These are phyloP conservation scores for Debaryomyces robertsiae DNA, from an alignment of 1,139 yeast species.

Conservation along the genomic window DNA sequence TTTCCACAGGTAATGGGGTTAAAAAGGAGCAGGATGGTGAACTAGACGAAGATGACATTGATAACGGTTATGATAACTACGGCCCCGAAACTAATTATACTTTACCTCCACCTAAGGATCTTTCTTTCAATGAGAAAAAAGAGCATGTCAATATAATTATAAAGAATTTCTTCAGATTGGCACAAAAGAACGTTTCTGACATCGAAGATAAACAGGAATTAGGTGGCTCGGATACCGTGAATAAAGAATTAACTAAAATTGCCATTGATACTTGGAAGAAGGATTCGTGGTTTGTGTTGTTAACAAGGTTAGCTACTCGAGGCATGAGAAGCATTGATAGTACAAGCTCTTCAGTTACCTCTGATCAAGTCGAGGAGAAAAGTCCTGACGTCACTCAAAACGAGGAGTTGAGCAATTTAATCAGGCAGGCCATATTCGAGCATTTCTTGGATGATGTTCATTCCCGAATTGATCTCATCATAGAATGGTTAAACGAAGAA, in stretches of 20 bases:
- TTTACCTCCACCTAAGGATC: conserved; percentile 58
- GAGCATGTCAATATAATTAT: conserved; percentile 56
- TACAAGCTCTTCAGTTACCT: conserved; percentile 3
- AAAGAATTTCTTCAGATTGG: conserved; percentile 54
- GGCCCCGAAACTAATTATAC: conserved; percentile 50
- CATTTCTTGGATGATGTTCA: conserved; percentile 77
- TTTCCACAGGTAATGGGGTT: conserved; percentile 10
- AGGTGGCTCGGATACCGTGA: conserved; percentile 21
- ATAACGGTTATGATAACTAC: conserved; percentile 33
- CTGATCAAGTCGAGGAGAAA: conserved; percentile 18
- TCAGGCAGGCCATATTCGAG: conserved; percentile 70
- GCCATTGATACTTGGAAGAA: conserved; percentile 67
- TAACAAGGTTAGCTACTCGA: conserved; percentile 78
- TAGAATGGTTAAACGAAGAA: conserved; percentile 95
- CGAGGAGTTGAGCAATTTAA: conserved; percentile 54
- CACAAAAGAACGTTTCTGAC: conserved; percentile 30
- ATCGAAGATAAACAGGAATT: conserved; percentile 21
- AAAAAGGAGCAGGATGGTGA: conserved; percentile 16
- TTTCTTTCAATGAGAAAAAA: conserved; percentile 52
- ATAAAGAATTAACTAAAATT: conserved; percentile 48
- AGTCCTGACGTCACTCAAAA: conserved; percentile 24
- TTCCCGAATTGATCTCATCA: conserved; percentile 70
- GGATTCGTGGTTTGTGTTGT: conserved; percentile 76
- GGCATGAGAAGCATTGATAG: conserved; percentile 53
- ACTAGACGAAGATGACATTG: conserved; percentile 41